Conservation (phyloP, 2,329 filamentous ascomycete genomes). For the Paracoccidioides lutzii region DNA sequence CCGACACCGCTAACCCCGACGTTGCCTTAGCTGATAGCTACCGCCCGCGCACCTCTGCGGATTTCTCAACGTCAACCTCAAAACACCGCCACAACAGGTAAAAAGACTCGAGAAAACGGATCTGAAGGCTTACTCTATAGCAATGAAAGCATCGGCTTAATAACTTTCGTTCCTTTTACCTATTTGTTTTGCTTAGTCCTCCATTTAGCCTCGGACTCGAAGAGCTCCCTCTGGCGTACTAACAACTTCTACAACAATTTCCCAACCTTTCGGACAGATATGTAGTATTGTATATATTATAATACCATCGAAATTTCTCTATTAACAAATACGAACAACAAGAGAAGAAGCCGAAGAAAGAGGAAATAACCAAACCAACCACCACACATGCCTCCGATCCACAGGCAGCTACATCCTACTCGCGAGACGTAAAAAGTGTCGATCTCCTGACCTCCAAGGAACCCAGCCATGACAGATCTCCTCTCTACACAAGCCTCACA, state of each 20-base stretch:
- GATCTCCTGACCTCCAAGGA: not conserved
- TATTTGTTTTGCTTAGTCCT: no score
- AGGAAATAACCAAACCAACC: not conserved
- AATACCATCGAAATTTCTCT: not conserved
- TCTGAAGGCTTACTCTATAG: no score
- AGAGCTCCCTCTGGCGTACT: no score
- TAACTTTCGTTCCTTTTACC: no score
- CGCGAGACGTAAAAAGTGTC: not conserved
- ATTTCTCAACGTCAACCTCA: not conserved
- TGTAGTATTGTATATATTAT: no score
- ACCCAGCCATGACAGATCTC: not conserved
- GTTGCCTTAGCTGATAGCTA: no score
- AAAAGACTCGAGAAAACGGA: not conserved
- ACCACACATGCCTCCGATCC: not conserved
- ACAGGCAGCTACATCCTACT: not conserved
- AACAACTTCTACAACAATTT: no score
- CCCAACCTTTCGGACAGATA: no score
- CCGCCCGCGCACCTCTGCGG: no score
- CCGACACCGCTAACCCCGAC: not conserved
- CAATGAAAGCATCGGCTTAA: no score
- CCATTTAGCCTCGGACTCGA: no score
- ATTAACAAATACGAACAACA: not conserved
- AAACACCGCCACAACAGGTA: not conserved
- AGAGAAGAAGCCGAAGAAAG: not conserved
- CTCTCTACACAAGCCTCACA: constrained; percentile 4